Percentiles rank a stretch among this genome's conserved stretches.
Conservation (phyloP, 73 alveolate genomes). For the Halteria grandinella region DNA sequence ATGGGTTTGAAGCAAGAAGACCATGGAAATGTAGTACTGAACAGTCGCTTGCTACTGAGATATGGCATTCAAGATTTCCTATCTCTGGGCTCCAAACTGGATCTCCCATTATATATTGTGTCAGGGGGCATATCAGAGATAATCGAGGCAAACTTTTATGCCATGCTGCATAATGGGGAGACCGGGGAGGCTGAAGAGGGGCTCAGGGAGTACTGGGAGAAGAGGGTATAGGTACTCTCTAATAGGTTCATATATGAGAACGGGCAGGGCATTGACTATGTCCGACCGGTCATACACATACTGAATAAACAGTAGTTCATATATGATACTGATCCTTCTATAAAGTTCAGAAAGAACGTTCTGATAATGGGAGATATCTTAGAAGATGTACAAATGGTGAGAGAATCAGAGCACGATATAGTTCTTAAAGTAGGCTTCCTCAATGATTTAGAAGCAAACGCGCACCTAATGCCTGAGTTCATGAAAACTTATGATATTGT, state of each 20-base stretch:
- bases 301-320: slow-evolving; percentile 30
- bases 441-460: background rate
- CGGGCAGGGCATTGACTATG: background rate
- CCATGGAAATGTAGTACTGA: background rate
- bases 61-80: slow-evolving; percentile 20
- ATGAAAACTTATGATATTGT: background rate
- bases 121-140: slow-evolving; percentile 49
- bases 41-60: slow-evolving; percentile 23
- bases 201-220: slow-evolving; percentile 28
- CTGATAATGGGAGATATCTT: slow-evolving; percentile 34
- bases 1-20: background rate
- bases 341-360: slow-evolving; percentile 13
- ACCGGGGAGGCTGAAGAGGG: slow-evolving; percentile 5
- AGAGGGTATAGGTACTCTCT: slow-evolving; percentile 1
- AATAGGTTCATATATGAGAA: slow-evolving; percentile 19
- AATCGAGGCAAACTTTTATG: slow-evolving; percentile 11
- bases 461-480: background rate
- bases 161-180: slow-evolving; percentile 32
- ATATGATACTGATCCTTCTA: slow-evolving; percentile 3
- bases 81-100: background rate
- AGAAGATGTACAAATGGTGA: slow-evolving; percentile 42
- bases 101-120: slow-evolving; percentile 23
- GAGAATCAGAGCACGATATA: slow-evolving; percentile 3
- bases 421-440: slow-evolving; percentile 35
- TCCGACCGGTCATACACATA: slow-evolving; percentile 30